Evolutionary conservation across 1,284 basidiomycete genomes (phyloP), one percentile per base, ranked within the genome.

Genomic region (Coriolopsis trogii): DNA sequence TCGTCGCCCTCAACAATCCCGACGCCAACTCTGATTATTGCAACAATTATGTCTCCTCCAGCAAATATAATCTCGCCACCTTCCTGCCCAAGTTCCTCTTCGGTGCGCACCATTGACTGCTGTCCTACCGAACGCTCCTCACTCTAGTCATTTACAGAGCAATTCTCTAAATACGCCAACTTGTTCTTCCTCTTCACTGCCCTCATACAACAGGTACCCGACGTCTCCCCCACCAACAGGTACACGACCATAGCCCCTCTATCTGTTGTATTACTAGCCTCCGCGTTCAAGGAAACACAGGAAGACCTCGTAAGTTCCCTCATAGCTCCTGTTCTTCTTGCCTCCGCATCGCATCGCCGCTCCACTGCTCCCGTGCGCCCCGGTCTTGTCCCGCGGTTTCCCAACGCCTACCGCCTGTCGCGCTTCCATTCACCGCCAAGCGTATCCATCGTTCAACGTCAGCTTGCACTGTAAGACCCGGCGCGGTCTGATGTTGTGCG

Each of bases 131-230:
- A 31, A 18, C 25, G 18, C 16, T 6, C n/a, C 16, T 46, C 16
- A 37, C 25, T 43, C 10, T 29, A 25, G 8, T 20, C 16, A 16
- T 12, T 24, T 21, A 56, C 75, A 89, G 95, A 98, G 70, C 95
- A 98, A 86, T 97, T 98, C 79, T 94, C 91, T 58, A 96, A 97
- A 82, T 98, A 98, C 67, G 97, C 97, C 63, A 99, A 99, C 70
- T 57, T 99, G 55, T 99, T 99, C 79, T 99, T 99, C 82, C 78
- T 99, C 55, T 99, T 99, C 78, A 99, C 96, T 30, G 95, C 95
- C 23, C 91, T 86, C 71, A 98, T 99, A 49, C 96, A 99, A 70
- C 97, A 99, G 75, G 95, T 99, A 60, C 97, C 97, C 9, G 91
- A 86, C 62, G 97, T 99, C 6, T 99, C 96, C 2, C 97, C 97